Conservation (phyloP, 208 protist species). For the Kentomonas sorsogonicus region DNA sequence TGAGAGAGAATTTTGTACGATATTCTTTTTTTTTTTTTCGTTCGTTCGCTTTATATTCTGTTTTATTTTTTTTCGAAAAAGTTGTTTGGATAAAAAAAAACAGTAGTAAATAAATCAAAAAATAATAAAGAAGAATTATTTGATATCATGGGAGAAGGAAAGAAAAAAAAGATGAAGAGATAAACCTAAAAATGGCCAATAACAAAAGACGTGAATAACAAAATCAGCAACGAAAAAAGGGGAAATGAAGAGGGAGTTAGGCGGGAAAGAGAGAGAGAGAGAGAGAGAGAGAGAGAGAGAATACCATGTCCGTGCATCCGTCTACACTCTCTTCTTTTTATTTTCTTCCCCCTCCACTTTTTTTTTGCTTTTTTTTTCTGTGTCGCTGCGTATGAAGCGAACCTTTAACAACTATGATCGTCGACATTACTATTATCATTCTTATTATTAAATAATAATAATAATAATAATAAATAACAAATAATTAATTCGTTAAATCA, state of each 20-base stretch:
- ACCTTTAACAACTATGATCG: neutral
- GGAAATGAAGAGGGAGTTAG: neutral
- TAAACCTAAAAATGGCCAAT: constrained; percentile 1
- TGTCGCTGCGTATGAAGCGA: too few species aligned
- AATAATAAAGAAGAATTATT: neutral
- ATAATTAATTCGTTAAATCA: neutral
- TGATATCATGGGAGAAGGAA: neutral
- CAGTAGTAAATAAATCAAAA: constrained; percentile 1
- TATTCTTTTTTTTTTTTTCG: neutral
- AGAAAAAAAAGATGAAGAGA: constrained; percentile 7
- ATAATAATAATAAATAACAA: neutral
- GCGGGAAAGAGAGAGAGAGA: neutral
- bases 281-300: constrained; percentile 1
- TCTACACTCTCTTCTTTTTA: too few species aligned
- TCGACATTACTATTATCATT: neutral
- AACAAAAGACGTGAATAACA: too few species aligned
- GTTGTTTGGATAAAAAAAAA: neutral
- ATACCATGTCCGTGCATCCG: neutral
- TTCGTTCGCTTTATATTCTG: neutral
- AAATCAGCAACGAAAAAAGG: constrained; percentile 1
- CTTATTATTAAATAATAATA: neutral
- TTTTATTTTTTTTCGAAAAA: constrained; percentile 10
- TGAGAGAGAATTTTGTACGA: too few species aligned
- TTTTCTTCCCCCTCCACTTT: too few species aligned
- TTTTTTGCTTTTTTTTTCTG: too few species aligned